Evolutionary conservation across 1,284 basidiomycete genomes (phyloP), one percentile per base, ranked within the genome.

Genomic region (Kwoniella shivajii): DNA sequence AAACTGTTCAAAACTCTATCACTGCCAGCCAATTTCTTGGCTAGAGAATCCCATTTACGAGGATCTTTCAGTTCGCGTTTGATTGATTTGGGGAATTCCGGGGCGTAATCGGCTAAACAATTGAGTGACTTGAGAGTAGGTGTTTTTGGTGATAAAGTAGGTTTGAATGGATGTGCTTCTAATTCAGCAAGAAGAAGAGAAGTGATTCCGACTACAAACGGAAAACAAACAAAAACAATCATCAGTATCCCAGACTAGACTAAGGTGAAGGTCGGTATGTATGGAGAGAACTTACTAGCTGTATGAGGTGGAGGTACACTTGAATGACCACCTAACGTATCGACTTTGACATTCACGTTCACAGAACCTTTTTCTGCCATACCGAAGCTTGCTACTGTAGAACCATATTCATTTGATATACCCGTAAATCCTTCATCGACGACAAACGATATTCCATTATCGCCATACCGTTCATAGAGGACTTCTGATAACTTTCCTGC

Each of bases 281-380:
- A 26, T n/a, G n/a, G n/a, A n/a, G n/a, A n/a, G n/a, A n/a, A 67
- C 76, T 68, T 47, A 78, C 77, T 77, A 11, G 71, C 73, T 9
- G 77, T 79, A 61, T 79, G 77, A n/a, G 54, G 39, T 24, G 76
- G 78, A 7, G 78, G 73, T 7, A 78, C 69, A 46, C 68, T 71
- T 16, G 76, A 75, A 53, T 78, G 77, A 11, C 76, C 77, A 36
- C 75, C 77, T 5, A 67, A 67, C 0, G 72, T 76, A 56, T 78
- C 72, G n/a, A 79, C 73, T 26, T 54, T 67, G 56, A 78, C 57
- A 16, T 61, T 54, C 31, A 78, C 62, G 60, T 71, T 73, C n/a
- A 73, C 56, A 6, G 60, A 51, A n/a, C 81, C 81, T 69, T 81
- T 82, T 61, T 82, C 81, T 6, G 78, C 79, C 68, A 80, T 76